Percentiles rank a stretch among this genome's conserved stretches.
These are phyloP conservation scores for Argentina anserina DNA, from an alignment of 306 rosid species.

Conservation along the genomic window DNA sequence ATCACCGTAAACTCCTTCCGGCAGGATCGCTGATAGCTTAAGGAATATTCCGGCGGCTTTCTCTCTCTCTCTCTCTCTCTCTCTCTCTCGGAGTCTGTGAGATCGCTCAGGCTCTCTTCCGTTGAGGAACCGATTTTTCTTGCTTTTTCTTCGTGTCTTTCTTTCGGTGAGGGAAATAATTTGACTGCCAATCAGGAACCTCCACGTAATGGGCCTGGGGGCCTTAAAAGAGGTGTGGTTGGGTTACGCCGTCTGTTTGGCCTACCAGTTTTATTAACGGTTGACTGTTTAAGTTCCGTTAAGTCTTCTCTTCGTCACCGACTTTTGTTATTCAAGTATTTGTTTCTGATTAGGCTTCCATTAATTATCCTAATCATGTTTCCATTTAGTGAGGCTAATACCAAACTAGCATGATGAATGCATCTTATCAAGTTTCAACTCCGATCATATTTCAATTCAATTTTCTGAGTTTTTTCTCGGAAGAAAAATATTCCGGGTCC, in stretches of 20 bases:
- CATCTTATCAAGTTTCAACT: no score
- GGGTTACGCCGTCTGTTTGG: constrained; percentile 25
- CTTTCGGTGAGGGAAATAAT: constrained; percentile 18
- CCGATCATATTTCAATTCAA: not conserved
- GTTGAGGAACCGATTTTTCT: constrained; percentile 24
- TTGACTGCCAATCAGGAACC: constrained; percentile 11
- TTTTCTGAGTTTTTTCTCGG: no score
- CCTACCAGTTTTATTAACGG: constrained; percentile 30
- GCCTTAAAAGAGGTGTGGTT: constrained; percentile 18
- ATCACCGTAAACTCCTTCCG: constrained; percentile 22
- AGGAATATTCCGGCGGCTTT: constrained; percentile 27
- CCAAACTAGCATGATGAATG: no score
- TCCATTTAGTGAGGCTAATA: not conserved
- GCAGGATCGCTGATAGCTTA: constrained; percentile 19
- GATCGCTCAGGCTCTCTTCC: constrained; percentile 30
- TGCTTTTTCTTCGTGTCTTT: not conserved
- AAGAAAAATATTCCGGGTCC: no score
- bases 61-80: constrained; percentile 16
- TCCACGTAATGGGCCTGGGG: constrained; percentile 34
- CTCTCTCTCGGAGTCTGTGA: constrained; percentile 1
- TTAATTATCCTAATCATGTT: not conserved
- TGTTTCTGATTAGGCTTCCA: not conserved
- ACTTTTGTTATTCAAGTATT: not conserved
- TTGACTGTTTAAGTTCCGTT: constrained; percentile 15
- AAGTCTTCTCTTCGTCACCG: not conserved